Evolutionary conservation across 129 eudicot species (phyloP).

Genomic region (Calendula officinalis): DNA sequence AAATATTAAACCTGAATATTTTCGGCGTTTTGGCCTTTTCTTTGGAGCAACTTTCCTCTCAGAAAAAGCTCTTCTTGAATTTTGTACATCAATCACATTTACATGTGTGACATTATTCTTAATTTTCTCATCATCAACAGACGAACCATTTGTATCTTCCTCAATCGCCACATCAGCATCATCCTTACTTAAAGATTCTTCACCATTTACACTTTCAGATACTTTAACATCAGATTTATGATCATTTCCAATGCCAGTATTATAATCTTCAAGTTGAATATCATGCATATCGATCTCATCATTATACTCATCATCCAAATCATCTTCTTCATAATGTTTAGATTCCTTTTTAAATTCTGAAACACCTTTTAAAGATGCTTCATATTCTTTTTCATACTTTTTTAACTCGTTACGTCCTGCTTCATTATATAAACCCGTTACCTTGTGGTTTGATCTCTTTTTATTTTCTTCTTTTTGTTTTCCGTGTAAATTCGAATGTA

Average conservation of each 20-base stretch:
- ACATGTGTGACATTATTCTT: conserved; percentile 37
- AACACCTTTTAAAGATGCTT: conserved; percentile 73
- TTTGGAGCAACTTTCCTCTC: conserved; percentile 54
- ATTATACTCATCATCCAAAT: conserved; percentile 80
- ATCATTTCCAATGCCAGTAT: conserved; percentile 40
- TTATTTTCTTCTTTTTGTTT: conserved; percentile 31
- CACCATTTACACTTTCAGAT: conserved; percentile 37
- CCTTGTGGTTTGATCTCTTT: conserved; percentile 38
- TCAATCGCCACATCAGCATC: conserved; percentile 35
- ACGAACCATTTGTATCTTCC: conserved; percentile 33
- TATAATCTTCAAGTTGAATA: conserved; percentile 66
- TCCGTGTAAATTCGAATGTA: conserved; percentile 21
- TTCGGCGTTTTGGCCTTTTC: conserved; percentile 65
- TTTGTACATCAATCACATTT: conserved; percentile 38
- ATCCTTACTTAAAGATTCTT: conserved; percentile 33
- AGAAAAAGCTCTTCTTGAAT: conserved; percentile 47
- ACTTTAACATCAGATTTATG: conserved; percentile 30
- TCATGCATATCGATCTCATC: conserved; percentile 92
- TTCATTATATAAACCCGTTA: conserved; percentile 79
- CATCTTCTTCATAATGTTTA: conserved; percentile 41
- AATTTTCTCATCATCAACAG: conserved; percentile 42
- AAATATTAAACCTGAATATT: conserved; percentile 56
- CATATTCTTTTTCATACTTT: conserved; percentile 88
- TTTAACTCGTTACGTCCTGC: conserved; percentile 93
- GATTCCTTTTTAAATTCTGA: conserved; percentile 32